phyloP scores from a whole-genome alignment of 2,329 filamentous ascomycete genomes.

The Rhinocladiella similis region DNA sequence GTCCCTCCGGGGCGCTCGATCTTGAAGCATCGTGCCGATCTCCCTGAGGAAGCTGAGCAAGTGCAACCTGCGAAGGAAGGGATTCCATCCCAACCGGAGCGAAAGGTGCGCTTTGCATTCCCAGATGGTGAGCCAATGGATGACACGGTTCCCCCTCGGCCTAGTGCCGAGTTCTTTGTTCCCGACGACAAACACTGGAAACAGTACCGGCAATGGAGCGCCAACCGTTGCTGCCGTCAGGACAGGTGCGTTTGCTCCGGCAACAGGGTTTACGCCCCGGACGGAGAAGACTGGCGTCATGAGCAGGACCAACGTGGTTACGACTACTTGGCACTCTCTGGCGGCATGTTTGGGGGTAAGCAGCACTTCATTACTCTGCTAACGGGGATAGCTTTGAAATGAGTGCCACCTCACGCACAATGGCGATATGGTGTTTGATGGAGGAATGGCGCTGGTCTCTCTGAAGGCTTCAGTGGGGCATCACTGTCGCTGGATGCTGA shows the following conservation, averaged over 20 bases:
- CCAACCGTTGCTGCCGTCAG: no score
- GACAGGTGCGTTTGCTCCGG: no score
- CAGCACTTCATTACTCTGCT: neutral
- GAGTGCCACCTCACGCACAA: no score
- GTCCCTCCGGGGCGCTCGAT: conserved; percentile 13
- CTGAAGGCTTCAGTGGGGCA: conserved; percentile 21
- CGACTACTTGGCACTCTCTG: conserved; percentile 16
- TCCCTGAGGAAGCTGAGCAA: conserved; percentile 7
- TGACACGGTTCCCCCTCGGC: neutral
- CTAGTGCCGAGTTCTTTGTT: neutral
- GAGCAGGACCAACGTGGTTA: conserved; percentile 12
- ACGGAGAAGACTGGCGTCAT: conserved; percentile 10
- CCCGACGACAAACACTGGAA: no score
- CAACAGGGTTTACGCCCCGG: neutral
- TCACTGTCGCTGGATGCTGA: conserved; percentile 19
- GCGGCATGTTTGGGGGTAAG: conserved; percentile 6
- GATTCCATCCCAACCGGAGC: no score
- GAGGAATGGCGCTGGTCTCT: conserved; percentile 2
- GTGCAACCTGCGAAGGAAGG: neutral
- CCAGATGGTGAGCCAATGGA: no score
- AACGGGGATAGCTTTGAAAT: neutral
- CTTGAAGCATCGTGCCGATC: conserved; percentile 15
- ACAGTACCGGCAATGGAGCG: no score
- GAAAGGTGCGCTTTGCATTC: no score
- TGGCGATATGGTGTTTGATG: neutral